phyloP scores from a whole-genome alignment of 169 alveolate species.

The Babesia bigemina region DNA sequence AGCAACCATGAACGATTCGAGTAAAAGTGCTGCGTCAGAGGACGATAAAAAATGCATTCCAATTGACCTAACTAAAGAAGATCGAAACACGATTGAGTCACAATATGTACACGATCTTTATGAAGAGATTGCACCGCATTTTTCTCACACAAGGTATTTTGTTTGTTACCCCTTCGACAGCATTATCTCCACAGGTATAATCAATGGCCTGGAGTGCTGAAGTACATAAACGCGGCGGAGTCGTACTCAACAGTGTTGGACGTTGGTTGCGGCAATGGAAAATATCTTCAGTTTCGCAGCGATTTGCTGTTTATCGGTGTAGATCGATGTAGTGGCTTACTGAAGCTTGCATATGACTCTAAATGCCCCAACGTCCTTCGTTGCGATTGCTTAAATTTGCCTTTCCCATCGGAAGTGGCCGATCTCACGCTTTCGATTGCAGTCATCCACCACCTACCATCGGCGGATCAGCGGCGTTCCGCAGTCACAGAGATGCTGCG shows the following conservation, averaged over 20 bases:
- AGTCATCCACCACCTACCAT: constrained; percentile 56
- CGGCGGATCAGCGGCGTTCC: constrained; percentile 23
- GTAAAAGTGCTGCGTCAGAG: not conserved
- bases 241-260: constrained; percentile 89
- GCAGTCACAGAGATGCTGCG: constrained; percentile 56
- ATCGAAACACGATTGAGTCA: constrained; percentile 17
- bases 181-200: constrained; percentile 81
- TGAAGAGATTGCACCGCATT: constrained; percentile 53
- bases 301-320: constrained; percentile 84
- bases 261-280: constrained; percentile 98
- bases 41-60: constrained; percentile 42
- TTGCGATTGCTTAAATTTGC: constrained; percentile 43
- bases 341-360: constrained; percentile 76
- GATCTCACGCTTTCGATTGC: constrained; percentile 62
- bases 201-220: constrained; percentile 95
- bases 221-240: constrained; percentile 83
- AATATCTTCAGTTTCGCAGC: constrained; percentile 83
- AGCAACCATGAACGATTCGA: constrained; percentile 6
- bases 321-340: constrained; percentile 86
- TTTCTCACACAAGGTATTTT: constrained; percentile 63
- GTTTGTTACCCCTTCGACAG: not conserved
- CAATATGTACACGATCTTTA: constrained; percentile 53
- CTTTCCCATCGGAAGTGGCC: constrained; percentile 32
- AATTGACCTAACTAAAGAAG: constrained; percentile 9
- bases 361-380: constrained; percentile 4